A percentile compares a stretch with the other conserved stretches of the same genome.
These are phyloP conservation scores for Corymbia maculata DNA, from an alignment of 345 rosid species.

Conservation along the genomic window DNA sequence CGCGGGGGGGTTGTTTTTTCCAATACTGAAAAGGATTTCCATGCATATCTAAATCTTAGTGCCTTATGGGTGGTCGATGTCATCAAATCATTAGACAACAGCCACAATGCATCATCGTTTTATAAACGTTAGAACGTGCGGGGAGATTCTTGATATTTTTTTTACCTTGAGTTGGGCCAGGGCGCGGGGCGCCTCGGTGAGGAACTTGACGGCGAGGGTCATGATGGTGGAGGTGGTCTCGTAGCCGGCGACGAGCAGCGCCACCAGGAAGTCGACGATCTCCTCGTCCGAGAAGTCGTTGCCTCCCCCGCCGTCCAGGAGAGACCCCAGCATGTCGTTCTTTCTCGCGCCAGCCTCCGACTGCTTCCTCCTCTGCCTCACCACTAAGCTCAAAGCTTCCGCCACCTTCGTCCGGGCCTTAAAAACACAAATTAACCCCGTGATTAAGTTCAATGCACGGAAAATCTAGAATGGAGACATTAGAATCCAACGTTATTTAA, in stretches of 20 bases:
- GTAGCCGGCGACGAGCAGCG: conserved; percentile 90
- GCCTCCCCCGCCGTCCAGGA: conserved; percentile 51
- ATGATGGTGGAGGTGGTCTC: conserved; percentile 92
- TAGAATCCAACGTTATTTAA: neutral
- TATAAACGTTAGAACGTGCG: neutral
- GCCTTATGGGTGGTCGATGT: neutral
- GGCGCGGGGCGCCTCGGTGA: conserved; percentile 88
- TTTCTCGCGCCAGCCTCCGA: conserved; percentile 33
- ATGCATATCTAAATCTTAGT: neutral
- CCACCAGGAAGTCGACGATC: conserved; percentile 85
- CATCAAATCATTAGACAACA: neutral
- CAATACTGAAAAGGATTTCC: neutral
- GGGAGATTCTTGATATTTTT: neutral
- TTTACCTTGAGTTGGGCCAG: conserved; percentile 81
- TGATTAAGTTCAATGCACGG: neutral
- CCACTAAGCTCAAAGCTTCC: conserved; percentile 76
- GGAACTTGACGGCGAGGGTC: conserved; percentile 95
- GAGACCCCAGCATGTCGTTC: conserved; percentile 73
- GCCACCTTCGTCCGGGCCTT: conserved; percentile 95
- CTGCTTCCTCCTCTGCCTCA: conserved; percentile 54
- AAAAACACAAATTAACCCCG: neutral
- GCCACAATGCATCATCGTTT: neutral
- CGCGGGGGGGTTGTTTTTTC: neutral
- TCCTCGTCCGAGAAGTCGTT: conserved; percentile 69
- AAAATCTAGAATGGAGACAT: neutral